Evolutionary conservation across 352 stramenopile species (phyloP), one percentile per base, ranked within the genome.

Genomic region (Pythium dissimile): DNA sequence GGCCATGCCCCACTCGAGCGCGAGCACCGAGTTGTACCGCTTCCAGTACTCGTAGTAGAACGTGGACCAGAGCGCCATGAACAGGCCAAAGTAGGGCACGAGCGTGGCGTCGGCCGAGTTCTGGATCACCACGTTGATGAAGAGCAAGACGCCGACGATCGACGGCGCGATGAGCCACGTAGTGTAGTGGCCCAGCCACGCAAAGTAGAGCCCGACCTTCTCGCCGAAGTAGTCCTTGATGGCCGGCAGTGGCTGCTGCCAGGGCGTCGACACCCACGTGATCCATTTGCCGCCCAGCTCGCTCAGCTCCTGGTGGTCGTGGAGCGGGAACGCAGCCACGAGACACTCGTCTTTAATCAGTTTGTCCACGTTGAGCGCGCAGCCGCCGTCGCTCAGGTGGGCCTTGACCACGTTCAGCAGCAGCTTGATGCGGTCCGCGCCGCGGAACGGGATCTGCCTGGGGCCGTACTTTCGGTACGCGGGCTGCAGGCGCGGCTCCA

Each of bases 151-250:
- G 4, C 95, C 96, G 24, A 98, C 52, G 10, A 98, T 38, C 39
- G 91, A 92, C 21, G 96, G 86, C 18, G 89, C 84, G 13, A 98
- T 82, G 18, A 99, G 74, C 81, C 97, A 97, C 47, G 86, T 92
- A 30, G 93, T 98, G 67, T 96, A 98, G 71, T 98, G 93, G 24
- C 80, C 80, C 0, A 99, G 71, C 89, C 95, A 99, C 37, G 95
- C 87, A 69, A 99, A 99, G 80, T 99, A 99, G 53, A 99, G 94
- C 1, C 91, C 93, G 20, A 99, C 87, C 71, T 98, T 92, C 51
- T 89, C 82, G 30, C 82, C 82, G 54, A 89, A 92, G 49, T 92
- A 92, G 63, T 89, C 74, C 46, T 89, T 89, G 64, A 92, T 92
- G n/a, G 66, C 52, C 8, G 16, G 10, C 5, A 89, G 51, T 16